Conservation (phyloP, 2,329 filamentous ascomycete genomes). For the Ceratocystis lukuohia region DNA sequence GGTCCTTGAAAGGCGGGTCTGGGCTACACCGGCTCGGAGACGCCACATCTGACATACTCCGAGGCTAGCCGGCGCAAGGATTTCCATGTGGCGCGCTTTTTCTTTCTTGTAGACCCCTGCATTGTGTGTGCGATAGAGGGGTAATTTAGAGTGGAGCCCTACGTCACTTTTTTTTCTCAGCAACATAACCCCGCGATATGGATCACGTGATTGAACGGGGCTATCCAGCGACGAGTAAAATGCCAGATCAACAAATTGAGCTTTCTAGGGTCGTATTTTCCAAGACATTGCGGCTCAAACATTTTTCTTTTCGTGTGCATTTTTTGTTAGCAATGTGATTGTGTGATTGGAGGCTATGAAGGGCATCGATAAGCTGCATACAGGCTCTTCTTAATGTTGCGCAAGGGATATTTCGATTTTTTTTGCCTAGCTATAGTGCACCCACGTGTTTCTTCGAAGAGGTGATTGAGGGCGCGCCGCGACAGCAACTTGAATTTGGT, state of each 20-base stretch:
- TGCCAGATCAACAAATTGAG: neutral
- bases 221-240: neutral
- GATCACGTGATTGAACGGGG: neutral
- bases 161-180: neutral
- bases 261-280: neutral
- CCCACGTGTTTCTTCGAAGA: no score
- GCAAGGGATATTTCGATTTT: no score
- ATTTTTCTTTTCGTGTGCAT: neutral
- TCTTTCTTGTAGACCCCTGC: neutral
- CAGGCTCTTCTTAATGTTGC: no score
- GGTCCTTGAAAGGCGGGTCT: slow-evolving; percentile 1
- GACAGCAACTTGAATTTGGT: no score
- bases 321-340: neutral
- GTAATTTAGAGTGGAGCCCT: slow-evolving; percentile 1
- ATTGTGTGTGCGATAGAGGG: slow-evolving; percentile 2
- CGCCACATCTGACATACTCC: slow-evolving; percentile 2
- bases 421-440: no score
- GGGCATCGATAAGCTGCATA: no score
- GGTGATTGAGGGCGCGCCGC: no score
- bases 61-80: neutral
- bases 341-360: no score
- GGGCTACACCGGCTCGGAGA: neutral
- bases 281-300: neutral
- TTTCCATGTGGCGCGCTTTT: neutral
- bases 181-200: neutral